phyloP scores from a whole-genome alignment of 331 rosid genomes.

The Acacia pycnantha region DNA sequence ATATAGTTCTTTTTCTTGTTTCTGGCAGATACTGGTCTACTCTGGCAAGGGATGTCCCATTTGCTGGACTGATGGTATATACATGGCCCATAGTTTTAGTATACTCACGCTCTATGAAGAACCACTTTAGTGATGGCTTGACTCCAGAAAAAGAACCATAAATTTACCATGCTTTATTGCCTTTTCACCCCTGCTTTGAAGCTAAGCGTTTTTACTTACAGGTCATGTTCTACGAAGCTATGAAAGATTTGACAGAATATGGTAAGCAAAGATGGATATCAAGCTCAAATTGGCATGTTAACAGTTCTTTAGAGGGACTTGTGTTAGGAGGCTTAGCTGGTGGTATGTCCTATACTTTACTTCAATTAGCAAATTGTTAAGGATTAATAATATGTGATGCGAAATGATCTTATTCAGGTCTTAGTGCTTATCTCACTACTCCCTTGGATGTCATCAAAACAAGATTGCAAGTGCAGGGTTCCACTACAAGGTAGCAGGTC shows the following conservation, averaged over 20 bases:
- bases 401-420: conserved; percentile 46
- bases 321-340: conserved; percentile 85
- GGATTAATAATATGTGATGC: conserved; percentile 16
- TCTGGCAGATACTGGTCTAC: conserved; percentile 74
- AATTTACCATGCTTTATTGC: neutral
- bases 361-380: neutral
- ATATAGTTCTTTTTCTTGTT: conserved; percentile 31
- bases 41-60: conserved; percentile 90
- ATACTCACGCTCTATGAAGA: neutral
- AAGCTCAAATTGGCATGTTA: conserved; percentile 44
- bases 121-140: conserved; percentile 4
- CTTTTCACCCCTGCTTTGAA: neutral
- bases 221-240: conserved; percentile 80
- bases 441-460: conserved; percentile 88
- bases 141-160: neutral
- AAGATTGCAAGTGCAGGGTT: conserved; percentile 84
- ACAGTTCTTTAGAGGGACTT: conserved; percentile 71
- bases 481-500: conserved; percentile 59
- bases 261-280: conserved; percentile 63
- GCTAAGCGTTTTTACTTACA: conserved; percentile 27
- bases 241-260: conserved; percentile 61
- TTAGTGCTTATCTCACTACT: conserved; percentile 83
- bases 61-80: conserved; percentile 86
- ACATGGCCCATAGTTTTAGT: neutral
- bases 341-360: conserved; percentile 53